These are phyloP conservation scores for Epichloe brachyelytri DNA, from an alignment of 2,329 filamentous ascomycete genomes.

Conservation along the genomic window DNA sequence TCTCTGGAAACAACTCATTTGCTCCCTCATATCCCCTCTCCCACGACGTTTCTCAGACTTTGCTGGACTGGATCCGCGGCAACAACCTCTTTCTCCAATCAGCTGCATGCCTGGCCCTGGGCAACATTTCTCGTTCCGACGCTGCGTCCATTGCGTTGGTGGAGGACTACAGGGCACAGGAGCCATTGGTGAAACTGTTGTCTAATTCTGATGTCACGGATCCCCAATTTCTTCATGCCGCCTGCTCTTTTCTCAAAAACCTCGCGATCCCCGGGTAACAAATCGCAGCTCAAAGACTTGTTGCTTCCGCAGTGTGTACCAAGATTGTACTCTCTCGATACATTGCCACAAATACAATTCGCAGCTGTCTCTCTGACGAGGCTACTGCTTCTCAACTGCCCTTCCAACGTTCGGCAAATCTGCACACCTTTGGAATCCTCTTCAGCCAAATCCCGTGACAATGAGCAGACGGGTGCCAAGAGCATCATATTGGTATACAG, in stretches of 20 bases:
- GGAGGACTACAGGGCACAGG: constrained; percentile 23
- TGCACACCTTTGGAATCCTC: constrained; percentile 27
- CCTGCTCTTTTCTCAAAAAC: constrained; percentile 51
- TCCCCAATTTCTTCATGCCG: constrained; percentile 42
- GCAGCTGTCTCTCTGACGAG: constrained; percentile 44
- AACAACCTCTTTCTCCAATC: constrained; percentile 34
- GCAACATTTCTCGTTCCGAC: constrained; percentile 49
- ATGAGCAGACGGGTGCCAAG: constrained; percentile 22
- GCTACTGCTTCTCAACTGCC: constrained; percentile 40
- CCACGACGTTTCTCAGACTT: constrained; percentile 26
- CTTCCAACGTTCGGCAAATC: constrained; percentile 37
- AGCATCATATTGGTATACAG: constrained; percentile 25
- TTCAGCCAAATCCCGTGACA: neutral
- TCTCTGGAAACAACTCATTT: constrained; percentile 39
- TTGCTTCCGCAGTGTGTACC: constrained; percentile 35
- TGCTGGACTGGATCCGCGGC: constrained; percentile 35
- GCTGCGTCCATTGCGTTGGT: constrained; percentile 38
- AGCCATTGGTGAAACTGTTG: constrained; percentile 34
- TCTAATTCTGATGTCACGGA: constrained; percentile 26
- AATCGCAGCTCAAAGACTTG: constrained; percentile 34
- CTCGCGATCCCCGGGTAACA: constrained; percentile 46
- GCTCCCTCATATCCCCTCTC: constrained; percentile 27
- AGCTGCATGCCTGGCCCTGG: constrained; percentile 46
- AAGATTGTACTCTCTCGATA: constrained; percentile 39
- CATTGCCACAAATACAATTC: constrained; percentile 44